phyloP scores from a whole-genome alignment of 306 rosid genomes.

The Prunus mira region DNA sequence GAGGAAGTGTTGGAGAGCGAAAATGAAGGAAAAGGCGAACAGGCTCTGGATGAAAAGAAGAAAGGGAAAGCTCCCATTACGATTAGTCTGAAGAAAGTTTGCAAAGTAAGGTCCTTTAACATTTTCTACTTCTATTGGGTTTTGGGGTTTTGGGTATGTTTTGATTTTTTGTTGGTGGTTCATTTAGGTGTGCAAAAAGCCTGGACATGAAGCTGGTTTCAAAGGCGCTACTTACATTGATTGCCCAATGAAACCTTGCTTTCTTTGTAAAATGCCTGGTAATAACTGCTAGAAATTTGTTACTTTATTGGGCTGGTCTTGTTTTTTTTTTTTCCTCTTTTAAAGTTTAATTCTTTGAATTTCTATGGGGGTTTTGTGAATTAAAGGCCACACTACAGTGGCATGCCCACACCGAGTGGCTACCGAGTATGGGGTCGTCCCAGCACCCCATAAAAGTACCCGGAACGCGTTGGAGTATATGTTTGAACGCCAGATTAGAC shows the following conservation, averaged over 20 bases:
- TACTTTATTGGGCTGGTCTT: neutral
- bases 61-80: constrained; percentile 67
- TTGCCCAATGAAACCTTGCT: constrained; percentile 99
- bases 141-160: constrained; percentile 1
- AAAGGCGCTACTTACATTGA: constrained; percentile 93
- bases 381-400: constrained; percentile 88
- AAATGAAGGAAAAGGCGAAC: constrained; percentile 32
- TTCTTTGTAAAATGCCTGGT: constrained; percentile 95
- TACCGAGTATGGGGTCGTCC: constrained; percentile 81
- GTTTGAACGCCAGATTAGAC: constrained; percentile 81
- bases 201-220: constrained; percentile 96
- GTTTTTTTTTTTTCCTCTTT: neutral
- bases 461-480: constrained; percentile 66
- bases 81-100: constrained; percentile 70
- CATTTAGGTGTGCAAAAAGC: constrained; percentile 72
- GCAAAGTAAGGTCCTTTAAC: constrained; percentile 49
- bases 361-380: constrained; percentile 21
- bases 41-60: constrained; percentile 32
- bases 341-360: neutral
- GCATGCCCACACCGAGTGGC: constrained; percentile 83
- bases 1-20: constrained; percentile 24
- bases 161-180: neutral
- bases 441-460: constrained; percentile 60
- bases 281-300: constrained; percentile 13
- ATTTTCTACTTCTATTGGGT: neutral